These are phyloP conservation scores for Prinsepia uniflora DNA, from an alignment of 306 rosid genomes.

Conservation along the genomic window DNA sequence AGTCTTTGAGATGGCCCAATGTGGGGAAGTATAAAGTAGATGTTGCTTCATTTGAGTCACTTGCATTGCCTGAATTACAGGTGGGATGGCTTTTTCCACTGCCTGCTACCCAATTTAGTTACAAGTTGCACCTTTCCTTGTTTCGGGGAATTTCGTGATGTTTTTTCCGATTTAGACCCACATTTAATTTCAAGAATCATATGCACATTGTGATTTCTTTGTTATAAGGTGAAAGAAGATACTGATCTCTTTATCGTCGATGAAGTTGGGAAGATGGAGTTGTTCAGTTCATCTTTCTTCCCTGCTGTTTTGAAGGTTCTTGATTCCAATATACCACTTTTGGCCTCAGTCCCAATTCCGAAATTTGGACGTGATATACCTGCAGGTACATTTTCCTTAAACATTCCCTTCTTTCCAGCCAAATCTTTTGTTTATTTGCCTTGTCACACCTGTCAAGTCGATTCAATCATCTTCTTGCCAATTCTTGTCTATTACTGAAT, in stretches of 20 bases:
- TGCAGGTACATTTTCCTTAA: constrained; percentile 39
- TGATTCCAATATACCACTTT: constrained; percentile 65
- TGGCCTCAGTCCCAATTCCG: constrained; percentile 82
- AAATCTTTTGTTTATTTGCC: neutral
- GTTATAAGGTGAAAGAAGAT: constrained; percentile 59
- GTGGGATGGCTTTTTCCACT: constrained; percentile 26
- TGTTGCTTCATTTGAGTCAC: constrained; percentile 65
- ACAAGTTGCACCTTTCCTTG: neutral
- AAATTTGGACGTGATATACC: constrained; percentile 75
- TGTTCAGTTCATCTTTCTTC: constrained; percentile 76
- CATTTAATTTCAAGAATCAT: neutral
- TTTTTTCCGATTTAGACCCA: no score
- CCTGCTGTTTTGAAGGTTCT: constrained; percentile 67
- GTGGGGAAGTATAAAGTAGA: constrained; percentile 82
- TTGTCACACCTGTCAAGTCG: neutral
- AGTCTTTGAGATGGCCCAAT: constrained; percentile 68
- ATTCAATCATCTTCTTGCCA: no score
- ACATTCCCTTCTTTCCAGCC: neutral
- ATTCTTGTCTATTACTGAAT: neutral
- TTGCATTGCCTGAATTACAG: constrained; percentile 79
- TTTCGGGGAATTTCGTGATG: neutral
- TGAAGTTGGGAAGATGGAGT: constrained; percentile 91
- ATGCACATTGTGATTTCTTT: neutral
- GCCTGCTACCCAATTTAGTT: neutral
- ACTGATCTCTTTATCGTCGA: constrained; percentile 73